Percentiles rank a stretch among this genome's conserved stretches.
phyloP scores from a whole-genome alignment of 202 grass and related monocot species.

The Carex arenaria region DNA sequence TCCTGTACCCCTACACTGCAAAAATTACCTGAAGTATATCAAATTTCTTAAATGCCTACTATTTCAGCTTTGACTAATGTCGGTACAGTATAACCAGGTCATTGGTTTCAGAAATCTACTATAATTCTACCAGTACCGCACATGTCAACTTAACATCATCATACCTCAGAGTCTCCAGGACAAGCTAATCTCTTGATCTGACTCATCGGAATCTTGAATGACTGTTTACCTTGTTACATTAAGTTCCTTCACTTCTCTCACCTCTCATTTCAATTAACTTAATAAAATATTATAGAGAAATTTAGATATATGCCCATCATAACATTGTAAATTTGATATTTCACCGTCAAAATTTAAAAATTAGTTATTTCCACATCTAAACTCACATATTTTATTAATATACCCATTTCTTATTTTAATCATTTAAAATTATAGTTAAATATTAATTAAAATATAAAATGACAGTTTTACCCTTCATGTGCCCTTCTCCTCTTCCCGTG shows the following conservation, averaged over 20 bases:
- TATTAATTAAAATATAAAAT: too few species aligned
- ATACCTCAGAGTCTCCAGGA: not conserved
- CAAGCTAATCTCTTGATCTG: not conserved
- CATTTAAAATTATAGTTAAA: too few species aligned
- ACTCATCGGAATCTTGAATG: not conserved
- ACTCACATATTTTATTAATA: too few species aligned
- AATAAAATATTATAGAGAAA: not conserved
- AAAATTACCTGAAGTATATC: constrained; percentile 5
- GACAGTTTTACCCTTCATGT: too few species aligned
- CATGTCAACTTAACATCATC: too few species aligned
- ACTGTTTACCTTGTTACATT: not conserved
- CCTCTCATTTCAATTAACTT: not conserved
- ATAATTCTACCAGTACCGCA: not conserved
- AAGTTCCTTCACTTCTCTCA: not conserved
- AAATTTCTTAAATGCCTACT: not conserved
- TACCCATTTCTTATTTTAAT: too few species aligned
- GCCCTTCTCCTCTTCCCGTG: too few species aligned
- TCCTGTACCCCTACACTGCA: constrained; percentile 46
- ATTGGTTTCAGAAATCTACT: not conserved
- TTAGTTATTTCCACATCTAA: too few species aligned
- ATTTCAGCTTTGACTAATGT: not conserved
- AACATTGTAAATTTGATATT: too few species aligned
- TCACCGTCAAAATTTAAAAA: too few species aligned
- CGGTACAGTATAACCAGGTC: not conserved
- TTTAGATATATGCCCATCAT: too few species aligned